These are phyloP conservation scores for Pyrus hybrid DNA, from an alignment of 331 rosid genomes.

Conservation along the genomic window DNA sequence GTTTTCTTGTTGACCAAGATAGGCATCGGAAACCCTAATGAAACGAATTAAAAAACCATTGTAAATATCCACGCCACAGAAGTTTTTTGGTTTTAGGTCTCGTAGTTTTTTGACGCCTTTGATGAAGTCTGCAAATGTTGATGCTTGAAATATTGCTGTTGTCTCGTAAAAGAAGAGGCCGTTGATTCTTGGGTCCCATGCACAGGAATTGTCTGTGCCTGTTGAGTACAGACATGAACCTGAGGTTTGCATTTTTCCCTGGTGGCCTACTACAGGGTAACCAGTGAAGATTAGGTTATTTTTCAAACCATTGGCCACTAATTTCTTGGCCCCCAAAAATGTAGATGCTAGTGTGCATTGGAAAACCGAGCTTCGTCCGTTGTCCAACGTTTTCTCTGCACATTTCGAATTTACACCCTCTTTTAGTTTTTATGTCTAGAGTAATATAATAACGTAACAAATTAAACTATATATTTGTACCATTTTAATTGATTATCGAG, in stretches of 20 bases:
- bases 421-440: not conserved
- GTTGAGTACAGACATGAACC: slow-evolving; percentile 49
- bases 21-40: slow-evolving; percentile 52
- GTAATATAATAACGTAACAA: no score
- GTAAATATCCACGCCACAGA: slow-evolving; percentile 65
- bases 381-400: slow-evolving; percentile 34
- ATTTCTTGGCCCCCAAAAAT: slow-evolving; percentile 37
- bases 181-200: slow-evolving; percentile 80
- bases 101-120: slow-evolving; percentile 48
- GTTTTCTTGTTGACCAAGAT: slow-evolving; percentile 61
- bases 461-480: not conserved
- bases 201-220: slow-evolving; percentile 30
- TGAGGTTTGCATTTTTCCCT: slow-evolving; percentile 66
- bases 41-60: slow-evolving; percentile 61
- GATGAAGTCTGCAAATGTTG: slow-evolving; percentile 36
- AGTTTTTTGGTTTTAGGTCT: slow-evolving; percentile 37
- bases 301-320: slow-evolving; percentile 58
- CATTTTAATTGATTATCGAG: not conserved
- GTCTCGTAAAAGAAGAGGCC: slow-evolving; percentile 58
- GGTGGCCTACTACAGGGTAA: slow-evolving; percentile 47
- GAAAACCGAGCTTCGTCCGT: not conserved
- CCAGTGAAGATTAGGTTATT: slow-evolving; percentile 45
- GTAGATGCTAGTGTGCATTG: slow-evolving; percentile 47
- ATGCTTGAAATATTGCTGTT: slow-evolving; percentile 49
- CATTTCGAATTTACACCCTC: not conserved